A percentile compares a stretch with the other conserved stretches of the same genome.
Evolutionary conservation across 768 basidiomycete species (phyloP).

Genomic region (Jaapia argillacea): DNA sequence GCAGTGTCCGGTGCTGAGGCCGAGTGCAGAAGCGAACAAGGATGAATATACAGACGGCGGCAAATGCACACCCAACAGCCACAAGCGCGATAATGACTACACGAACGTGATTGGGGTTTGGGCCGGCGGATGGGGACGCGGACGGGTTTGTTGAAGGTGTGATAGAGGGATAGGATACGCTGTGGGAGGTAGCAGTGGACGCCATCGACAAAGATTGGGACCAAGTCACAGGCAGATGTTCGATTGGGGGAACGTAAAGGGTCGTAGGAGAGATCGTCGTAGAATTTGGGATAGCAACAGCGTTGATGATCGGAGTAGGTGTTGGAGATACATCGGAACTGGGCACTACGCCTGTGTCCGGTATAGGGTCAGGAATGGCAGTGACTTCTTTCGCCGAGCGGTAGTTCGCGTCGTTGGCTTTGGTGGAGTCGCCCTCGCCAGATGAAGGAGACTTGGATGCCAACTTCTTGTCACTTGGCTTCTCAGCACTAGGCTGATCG

Average conservation of each 20-base stretch:
- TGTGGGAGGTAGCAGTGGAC: too few species aligned
- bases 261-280: too few species aligned
- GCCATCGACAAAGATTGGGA: too few species aligned
- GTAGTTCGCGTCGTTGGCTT: conserved; percentile 16
- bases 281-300: too few species aligned
- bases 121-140: conserved; percentile 6
- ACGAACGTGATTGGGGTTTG: conserved; percentile 27
- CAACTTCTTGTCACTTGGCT: too few species aligned
- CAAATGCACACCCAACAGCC: conserved; percentile 38
- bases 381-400: conserved; percentile 23
- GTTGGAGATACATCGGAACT: too few species aligned
- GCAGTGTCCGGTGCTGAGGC: conserved; percentile 42
- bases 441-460: conserved; percentile 3
- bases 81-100: conserved; percentile 41
- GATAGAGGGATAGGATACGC: too few species aligned
- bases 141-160: conserved; percentile 5
- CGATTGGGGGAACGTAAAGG: too few species aligned
- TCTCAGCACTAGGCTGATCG: too few species aligned
- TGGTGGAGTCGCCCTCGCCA: conserved; percentile 1
- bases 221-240: too few species aligned
- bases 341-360: conserved; percentile 34
- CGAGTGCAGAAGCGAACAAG: conserved; percentile 36
- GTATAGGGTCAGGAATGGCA: conserved; percentile 39
- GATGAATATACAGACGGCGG: conserved; percentile 39
- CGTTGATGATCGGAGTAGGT: too few species aligned